A percentile compares a stretch with the other conserved stretches of the same genome.
Evolutionary conservation across 768 basidiomycete species (phyloP).

Genomic region (Boletellus ananiceps): DNA sequence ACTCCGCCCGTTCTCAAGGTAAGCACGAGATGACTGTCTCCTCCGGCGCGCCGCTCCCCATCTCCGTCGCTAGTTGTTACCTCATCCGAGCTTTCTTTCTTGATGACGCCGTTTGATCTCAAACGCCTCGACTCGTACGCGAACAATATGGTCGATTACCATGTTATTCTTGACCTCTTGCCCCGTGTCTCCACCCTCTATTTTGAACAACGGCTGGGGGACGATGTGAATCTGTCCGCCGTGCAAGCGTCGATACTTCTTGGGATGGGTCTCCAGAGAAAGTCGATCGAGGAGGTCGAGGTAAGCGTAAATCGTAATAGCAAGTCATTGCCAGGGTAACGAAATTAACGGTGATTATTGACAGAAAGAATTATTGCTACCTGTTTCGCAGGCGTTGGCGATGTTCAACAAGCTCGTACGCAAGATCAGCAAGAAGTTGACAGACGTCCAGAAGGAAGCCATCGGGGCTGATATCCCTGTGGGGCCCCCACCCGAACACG

Average conservation of each 20-base stretch:
- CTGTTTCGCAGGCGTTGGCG: conserved; percentile 84
- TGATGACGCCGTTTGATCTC: conserved; percentile 88
- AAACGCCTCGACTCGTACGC: conserved; percentile 95
- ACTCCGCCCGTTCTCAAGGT: conserved; percentile 16
- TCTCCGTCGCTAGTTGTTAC: conserved; percentile 11
- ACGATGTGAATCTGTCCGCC: conserved; percentile 67
- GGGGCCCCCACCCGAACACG: conserved; percentile 27
- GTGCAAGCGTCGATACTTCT: conserved; percentile 91
- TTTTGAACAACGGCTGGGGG: conserved; percentile 71
- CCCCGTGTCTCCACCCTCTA: conserved; percentile 78
- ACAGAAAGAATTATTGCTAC: conserved; percentile 75
- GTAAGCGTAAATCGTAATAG: conserved; percentile 34
- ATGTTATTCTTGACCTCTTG: conserved; percentile 89
- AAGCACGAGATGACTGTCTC: conserved; percentile 30
- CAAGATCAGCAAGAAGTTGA: conserved; percentile 71
- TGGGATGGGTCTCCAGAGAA: conserved; percentile 85
- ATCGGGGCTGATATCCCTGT: conserved; percentile 61
- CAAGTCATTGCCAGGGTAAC: background rate
- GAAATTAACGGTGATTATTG: background rate
- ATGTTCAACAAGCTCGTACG: conserved; percentile 88
- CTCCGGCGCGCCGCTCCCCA: background rate
- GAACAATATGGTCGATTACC: conserved; percentile 94
- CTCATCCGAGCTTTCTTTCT: conserved; percentile 48
- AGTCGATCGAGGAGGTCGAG: conserved; percentile 86
- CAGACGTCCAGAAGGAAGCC: conserved; percentile 74